These are phyloP conservation scores for Magnolia sinica DNA, from an alignment of 164 flowering plant species.

Conservation along the genomic window DNA sequence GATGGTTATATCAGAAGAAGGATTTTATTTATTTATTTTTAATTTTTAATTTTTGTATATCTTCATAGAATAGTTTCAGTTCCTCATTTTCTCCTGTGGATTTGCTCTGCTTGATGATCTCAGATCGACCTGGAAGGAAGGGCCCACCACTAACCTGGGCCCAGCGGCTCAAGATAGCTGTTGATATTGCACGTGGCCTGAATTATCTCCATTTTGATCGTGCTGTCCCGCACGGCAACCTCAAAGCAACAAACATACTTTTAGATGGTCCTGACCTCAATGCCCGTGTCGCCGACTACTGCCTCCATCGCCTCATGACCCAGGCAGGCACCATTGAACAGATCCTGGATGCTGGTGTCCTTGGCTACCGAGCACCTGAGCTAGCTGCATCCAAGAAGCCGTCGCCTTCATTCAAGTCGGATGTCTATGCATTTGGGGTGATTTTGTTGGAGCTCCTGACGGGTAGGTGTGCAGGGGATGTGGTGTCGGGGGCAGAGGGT, in stretches of 20 bases:
- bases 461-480: slow-evolving; percentile 91
- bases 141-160: slow-evolving; percentile 77
- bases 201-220: slow-evolving; percentile 99
- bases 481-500: slow-evolving; percentile 72
- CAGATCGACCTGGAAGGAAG: slow-evolving; percentile 91
- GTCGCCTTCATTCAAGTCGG: slow-evolving; percentile 91
- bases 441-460: slow-evolving; percentile 76
- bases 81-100: background rate
- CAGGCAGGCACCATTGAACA: slow-evolving; percentile 89
- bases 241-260: slow-evolving; percentile 81
- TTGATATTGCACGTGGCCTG: slow-evolving; percentile 94
- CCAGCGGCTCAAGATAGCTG: slow-evolving; percentile 88
- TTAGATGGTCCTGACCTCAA: slow-evolving; percentile 87
- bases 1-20: too few relatives aligned
- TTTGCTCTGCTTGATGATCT: background rate
- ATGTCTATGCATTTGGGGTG: slow-evolving; percentile 94
- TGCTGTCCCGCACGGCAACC: slow-evolving; percentile 91
- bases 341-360: slow-evolving; percentile 83
- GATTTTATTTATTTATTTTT: too few relatives aligned
- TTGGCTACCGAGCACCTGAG: slow-evolving; percentile 96
- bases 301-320: slow-evolving; percentile 97
- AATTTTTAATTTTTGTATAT: too few relatives aligned
- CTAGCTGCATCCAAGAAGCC: slow-evolving; percentile 81
- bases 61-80: too few relatives aligned
- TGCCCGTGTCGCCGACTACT: slow-evolving; percentile 89